A percentile compares a stretch with the other conserved stretches of the same genome.
Evolutionary conservation across 805 yeast genomes (phyloP).

Genomic region (Suhomyces prunicola): DNA sequence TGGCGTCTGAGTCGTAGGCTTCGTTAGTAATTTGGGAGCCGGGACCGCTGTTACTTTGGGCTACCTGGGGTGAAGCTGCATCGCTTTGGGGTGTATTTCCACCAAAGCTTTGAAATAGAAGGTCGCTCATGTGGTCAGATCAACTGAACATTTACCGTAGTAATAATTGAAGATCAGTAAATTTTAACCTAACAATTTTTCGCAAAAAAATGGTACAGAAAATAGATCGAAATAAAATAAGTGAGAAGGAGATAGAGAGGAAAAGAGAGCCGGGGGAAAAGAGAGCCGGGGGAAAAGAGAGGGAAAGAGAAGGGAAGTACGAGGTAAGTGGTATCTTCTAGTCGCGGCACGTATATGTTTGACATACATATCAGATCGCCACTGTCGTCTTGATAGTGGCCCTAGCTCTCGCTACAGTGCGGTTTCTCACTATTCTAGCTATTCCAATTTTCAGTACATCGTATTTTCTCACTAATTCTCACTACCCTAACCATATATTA

Average conservation of each 20-base stretch:
- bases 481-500: background rate
- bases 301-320: too few relatives aligned
- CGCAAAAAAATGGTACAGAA: background rate
- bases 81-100: background rate
- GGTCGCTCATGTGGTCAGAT: conserved; percentile 18
- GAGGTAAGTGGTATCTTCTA: too few relatives aligned
- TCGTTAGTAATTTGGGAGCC: conserved; percentile 1
- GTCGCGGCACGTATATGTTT: too few relatives aligned
- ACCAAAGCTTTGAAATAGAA: conserved; percentile 17
- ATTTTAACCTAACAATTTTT: background rate
- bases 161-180: background rate
- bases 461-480: background rate
- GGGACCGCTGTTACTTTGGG: background rate
- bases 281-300: too few relatives aligned
- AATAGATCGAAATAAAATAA: background rate
- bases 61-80: background rate
- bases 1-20: background rate
- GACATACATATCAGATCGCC: too few relatives aligned
- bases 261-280: background rate
- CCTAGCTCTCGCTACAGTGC: background rate
- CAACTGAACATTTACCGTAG: background rate
- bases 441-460: background rate
- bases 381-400: background rate
- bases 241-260: background rate
- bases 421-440: background rate